Percentiles rank a stretch among this genome's conserved stretches.
phyloP scores from a whole-genome alignment of 176 grass and related monocot species.

The Eragrostis nindensis region DNA sequence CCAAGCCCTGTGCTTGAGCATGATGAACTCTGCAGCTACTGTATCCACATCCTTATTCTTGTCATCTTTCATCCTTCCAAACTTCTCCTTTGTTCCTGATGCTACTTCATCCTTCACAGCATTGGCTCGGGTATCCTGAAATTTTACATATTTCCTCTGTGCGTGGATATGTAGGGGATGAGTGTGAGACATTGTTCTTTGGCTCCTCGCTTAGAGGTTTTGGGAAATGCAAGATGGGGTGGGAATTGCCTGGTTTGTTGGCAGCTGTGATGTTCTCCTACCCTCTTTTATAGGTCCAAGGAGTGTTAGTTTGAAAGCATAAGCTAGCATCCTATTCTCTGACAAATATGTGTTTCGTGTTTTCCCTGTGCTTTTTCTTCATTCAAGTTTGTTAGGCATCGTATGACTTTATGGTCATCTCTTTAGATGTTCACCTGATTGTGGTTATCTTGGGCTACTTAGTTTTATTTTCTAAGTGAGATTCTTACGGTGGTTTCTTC shows the following conservation, averaged over 20 bases:
- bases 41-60: conserved; percentile 58
- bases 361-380: conserved; percentile 18
- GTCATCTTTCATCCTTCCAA: conserved; percentile 29
- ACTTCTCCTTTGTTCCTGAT: conserved; percentile 16
- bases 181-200: conserved; percentile 40
- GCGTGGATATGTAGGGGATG: conserved; percentile 22
- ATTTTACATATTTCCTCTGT: conserved; percentile 36
- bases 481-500: not conserved
- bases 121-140: conserved; percentile 40
- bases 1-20: conserved; percentile 46
- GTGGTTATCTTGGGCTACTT: not conserved
- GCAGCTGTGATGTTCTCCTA: conserved; percentile 16
- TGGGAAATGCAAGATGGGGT: conserved; percentile 5
- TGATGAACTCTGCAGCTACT: conserved; percentile 69
- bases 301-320: conserved; percentile 11
- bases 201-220: conserved; percentile 27
- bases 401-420: not conserved
- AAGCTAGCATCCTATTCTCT: conserved; percentile 50
- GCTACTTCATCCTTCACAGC: conserved; percentile 34
- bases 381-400: conserved; percentile 39
- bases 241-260: conserved; percentile 7
- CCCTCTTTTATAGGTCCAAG: conserved; percentile 59
- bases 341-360: conserved; percentile 1
- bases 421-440: not conserved
- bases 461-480: not conserved